phyloP scores from a whole-genome alignment of 768 basidiomycete species.

The Lentinula lateritia region DNA sequence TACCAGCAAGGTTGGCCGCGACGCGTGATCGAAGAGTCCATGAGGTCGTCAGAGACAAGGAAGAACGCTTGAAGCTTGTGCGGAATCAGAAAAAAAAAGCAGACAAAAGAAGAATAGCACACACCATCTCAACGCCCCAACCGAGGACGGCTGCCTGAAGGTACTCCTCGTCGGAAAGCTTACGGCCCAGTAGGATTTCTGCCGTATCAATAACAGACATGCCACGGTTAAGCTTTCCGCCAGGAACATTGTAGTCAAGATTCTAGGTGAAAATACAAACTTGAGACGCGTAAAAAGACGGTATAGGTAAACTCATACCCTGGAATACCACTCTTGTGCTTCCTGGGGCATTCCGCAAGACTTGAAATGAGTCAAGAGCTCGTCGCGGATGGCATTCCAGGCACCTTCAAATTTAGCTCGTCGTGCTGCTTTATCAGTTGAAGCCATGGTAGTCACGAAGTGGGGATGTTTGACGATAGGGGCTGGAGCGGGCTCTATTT shows the following conservation, averaged over 20 bases:
- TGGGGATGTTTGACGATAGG: background rate
- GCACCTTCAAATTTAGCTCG: conserved; percentile 67
- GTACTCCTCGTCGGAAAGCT: conserved; percentile 80
- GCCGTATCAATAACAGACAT: conserved; percentile 92
- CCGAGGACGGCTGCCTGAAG: conserved; percentile 83
- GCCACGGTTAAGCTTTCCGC: conserved; percentile 96
- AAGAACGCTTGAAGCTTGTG: conserved; percentile 92
- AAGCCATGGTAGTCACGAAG: conserved; percentile 12
- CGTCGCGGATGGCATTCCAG: conserved; percentile 67
- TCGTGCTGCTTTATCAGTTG: conserved; percentile 33
- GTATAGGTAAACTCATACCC: conserved; percentile 40
- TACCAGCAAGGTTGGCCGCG: conserved; percentile 97
- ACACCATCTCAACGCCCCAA: conserved; percentile 92
- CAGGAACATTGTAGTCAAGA: conserved; percentile 91
- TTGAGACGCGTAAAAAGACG: background rate
- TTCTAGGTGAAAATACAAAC: conserved; percentile 40
- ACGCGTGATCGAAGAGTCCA: conserved; percentile 92
- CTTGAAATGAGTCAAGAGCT: conserved; percentile 66
- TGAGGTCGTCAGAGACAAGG: conserved; percentile 95
- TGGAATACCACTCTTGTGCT: conserved; percentile 78
- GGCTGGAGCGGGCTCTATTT: background rate
- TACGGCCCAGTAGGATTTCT: conserved; percentile 74
- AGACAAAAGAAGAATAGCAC: conserved; percentile 22
- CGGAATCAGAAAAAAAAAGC: background rate
- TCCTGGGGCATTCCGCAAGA: conserved; percentile 77